A percentile compares a stretch with the other conserved stretches of the same genome.
phyloP scores from a whole-genome alignment of 2,329 filamentous ascomycete genomes.

The Verticillium tricorpus region DNA sequence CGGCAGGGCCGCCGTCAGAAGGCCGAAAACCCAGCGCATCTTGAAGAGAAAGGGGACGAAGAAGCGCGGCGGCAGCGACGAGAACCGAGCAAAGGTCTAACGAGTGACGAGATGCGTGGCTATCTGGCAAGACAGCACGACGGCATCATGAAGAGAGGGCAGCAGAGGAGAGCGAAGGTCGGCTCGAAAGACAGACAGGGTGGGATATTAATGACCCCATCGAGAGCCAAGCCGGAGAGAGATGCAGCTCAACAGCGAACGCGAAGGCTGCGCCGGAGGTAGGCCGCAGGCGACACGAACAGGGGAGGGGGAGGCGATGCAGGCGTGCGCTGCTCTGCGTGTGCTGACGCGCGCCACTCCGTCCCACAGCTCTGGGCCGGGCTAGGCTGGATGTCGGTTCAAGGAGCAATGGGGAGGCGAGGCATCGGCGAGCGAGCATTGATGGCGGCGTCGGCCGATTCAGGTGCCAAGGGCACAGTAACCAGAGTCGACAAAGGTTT shows the following conservation, averaged over 20 bases:
- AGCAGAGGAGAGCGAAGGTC: background rate
- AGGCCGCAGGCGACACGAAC: background rate
- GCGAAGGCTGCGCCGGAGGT: background rate
- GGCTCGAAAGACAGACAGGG: background rate
- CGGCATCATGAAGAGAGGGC: background rate
- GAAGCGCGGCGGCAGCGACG: background rate
- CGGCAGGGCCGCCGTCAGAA: slow-evolving; percentile 11
- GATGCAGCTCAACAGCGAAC: background rate
- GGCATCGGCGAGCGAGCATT: background rate
- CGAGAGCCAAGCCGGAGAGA: background rate
- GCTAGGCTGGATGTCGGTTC: background rate
- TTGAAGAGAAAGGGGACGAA: background rate
- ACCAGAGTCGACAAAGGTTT: background rate
- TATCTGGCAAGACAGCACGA: background rate
- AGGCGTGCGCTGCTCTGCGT: background rate
- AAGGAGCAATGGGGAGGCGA: background rate
- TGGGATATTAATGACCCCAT: background rate
- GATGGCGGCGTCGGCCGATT: background rate
- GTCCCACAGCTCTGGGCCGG: background rate
- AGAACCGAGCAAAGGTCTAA: background rate
- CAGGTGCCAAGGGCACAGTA: background rate
- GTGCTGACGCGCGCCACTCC: background rate
- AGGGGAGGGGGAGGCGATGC: background rate
- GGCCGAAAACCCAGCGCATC: slow-evolving; percentile 10
- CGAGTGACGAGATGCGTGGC: background rate